Percentiles rank a stretch among this genome's conserved stretches.
phyloP scores from a whole-genome alignment of 1,284 basidiomycete genomes.

The Takashimella koratensis region DNA sequence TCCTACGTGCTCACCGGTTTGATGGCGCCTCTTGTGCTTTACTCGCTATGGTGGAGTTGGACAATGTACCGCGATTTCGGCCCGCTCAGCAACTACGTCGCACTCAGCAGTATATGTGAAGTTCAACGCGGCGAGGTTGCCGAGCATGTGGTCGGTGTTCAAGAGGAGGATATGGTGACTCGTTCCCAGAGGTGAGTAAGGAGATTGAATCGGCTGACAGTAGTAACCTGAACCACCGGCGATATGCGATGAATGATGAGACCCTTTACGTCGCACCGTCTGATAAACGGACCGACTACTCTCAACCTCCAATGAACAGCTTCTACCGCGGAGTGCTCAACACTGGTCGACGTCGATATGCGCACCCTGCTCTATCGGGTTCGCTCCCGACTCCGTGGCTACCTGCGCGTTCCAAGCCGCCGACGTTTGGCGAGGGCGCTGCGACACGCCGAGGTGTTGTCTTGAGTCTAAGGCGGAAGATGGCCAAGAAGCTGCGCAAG shows the following conservation, averaged over 20 bases:
- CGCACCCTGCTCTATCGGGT: slow-evolving; percentile 84
- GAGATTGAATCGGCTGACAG: slow-evolving; percentile 54
- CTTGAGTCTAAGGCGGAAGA: slow-evolving; percentile 38
- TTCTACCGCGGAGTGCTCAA: slow-evolving; percentile 88
- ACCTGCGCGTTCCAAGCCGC: slow-evolving; percentile 68
- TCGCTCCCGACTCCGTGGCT: slow-evolving; percentile 87
- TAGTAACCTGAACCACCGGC: slow-evolving; percentile 73
- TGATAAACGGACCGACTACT: slow-evolving; percentile 86
- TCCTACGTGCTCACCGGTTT: slow-evolving; percentile 66
- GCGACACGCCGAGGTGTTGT: slow-evolving; percentile 41
- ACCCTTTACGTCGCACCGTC: slow-evolving; percentile 89
- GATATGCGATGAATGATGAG: slow-evolving; percentile 89
- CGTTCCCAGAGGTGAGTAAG: slow-evolving; percentile 84
- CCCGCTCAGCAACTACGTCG: slow-evolving; percentile 75
- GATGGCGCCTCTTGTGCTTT: slow-evolving; percentile 71
- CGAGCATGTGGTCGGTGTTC: slow-evolving; percentile 66
- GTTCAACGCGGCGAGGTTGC: slow-evolving; percentile 79
- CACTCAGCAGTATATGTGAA: slow-evolving; percentile 76
- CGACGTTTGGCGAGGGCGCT: slow-evolving; percentile 49
- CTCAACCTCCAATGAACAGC: slow-evolving; percentile 89
- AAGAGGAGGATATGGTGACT: slow-evolving; percentile 71
- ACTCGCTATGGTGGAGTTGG: slow-evolving; percentile 76
- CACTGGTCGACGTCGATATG: slow-evolving; percentile 66
- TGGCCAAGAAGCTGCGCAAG: slow-evolving; percentile 36
- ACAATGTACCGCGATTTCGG: slow-evolving; percentile 65